Evolutionary conservation across 331 rosid genomes (phyloP), one percentile per base, ranked within the genome.

Genomic region (Erythrophleum ivorense): DNA sequence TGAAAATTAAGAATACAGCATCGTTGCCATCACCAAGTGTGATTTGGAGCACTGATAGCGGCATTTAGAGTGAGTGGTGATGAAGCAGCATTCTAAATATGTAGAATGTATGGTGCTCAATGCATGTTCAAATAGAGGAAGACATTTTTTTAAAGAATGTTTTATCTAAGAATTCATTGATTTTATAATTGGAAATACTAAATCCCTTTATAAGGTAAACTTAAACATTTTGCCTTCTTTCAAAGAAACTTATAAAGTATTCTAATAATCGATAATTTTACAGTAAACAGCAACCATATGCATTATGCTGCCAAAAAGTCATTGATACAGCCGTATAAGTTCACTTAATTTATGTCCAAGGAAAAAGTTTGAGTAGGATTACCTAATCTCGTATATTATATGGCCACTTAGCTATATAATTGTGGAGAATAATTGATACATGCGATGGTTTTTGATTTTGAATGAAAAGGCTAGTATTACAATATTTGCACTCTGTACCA

Each of bases 101-200:
- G 95, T 78, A 97, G 97, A 24, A 89, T 92, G 49, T 95, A 90
- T 84, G 97, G 98, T 54, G 94, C 92, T 2, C 98, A 93, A 62
- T 97, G 92, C 89, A 94, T 95, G 1, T 92, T 94, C 38, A 71
- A 87, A 93, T 13, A 49, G 1, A 38, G 98, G 97, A 38, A 91
- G 92, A 53, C 98, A 92, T 87, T 95, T 91, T 54, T 95, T 87
- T 62, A 85, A 82, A 57, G 88, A 88, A 59, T 95, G 94, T 77
- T 91, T 92, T 81, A 92, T 95, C 64, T 86, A 88, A 92, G 98
- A 97, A 5, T 91, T 97, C 76, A 93, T 95, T 52, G 97, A 95
- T 85, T 92, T 95, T 87, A 95, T 95, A 49, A 93, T 92, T 74
- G 98, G 98, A 70, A 91, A 86, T n/a, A 97, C 89, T 10, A 93